Percentiles rank a stretch among this genome's conserved stretches.
Evolutionary conservation across 2,329 filamentous ascomycete genomes (phyloP).

Genomic region (Whalleya microplaca): DNA sequence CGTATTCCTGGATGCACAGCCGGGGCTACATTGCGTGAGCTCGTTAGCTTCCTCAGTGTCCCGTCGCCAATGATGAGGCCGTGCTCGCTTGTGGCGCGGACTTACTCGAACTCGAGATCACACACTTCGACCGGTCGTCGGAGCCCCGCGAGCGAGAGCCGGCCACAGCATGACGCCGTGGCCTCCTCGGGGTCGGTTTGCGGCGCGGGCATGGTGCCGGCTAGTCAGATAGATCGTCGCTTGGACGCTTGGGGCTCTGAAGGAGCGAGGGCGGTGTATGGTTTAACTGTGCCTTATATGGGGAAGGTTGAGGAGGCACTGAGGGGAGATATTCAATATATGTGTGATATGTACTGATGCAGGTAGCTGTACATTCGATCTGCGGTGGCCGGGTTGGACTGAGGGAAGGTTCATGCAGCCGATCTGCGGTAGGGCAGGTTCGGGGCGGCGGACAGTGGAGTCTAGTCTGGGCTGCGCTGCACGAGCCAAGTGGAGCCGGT

Average conservation of each 20-base stretch:
- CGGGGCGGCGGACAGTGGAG: too few species aligned
- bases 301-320: too few species aligned
- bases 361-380: not conserved
- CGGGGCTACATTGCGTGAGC: conserved; percentile 8
- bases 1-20: conserved; percentile 39
- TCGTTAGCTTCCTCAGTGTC: conserved; percentile 27
- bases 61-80: too few species aligned
- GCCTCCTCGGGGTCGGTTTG: conserved; percentile 43
- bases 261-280: not conserved
- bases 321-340: too few species aligned
- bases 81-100: not conserved
- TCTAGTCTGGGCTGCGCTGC: not conserved
- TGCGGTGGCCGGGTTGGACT: not conserved
- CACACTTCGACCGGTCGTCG: conserved; percentile 50
- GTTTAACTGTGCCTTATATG: too few species aligned
- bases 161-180: conserved; percentile 41
- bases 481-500: not conserved
- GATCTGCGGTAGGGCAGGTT: not conserved
- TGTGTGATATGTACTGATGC: too few species aligned
- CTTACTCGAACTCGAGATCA: conserved; percentile 35
- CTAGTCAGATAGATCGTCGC: not conserved
- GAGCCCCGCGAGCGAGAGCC: conserved; percentile 41
- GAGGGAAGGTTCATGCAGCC: not conserved
- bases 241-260: not conserved
- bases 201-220: conserved; percentile 13